Percentiles rank a stretch among this genome's conserved stretches.
Evolutionary conservation across 2,329 filamentous ascomycete species (phyloP).

Genomic region (Fusarium sulawesiense): DNA sequence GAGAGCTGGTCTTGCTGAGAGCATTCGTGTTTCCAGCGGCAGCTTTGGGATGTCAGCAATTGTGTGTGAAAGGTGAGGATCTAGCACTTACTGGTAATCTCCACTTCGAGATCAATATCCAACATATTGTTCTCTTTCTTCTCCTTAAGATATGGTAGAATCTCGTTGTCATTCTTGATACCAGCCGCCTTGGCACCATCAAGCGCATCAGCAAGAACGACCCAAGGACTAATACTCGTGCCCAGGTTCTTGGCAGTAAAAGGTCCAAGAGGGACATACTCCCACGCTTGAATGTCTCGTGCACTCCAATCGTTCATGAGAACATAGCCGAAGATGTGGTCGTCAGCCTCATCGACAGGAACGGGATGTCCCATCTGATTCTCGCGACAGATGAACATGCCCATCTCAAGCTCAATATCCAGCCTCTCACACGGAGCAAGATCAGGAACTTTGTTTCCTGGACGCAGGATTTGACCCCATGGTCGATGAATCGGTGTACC

Average conservation of each 20-base stretch:
- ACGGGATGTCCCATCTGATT: slow-evolving; percentile 77
- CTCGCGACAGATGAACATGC: slow-evolving; percentile 75
- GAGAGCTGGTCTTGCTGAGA: slow-evolving; percentile 43
- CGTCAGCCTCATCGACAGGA: slow-evolving; percentile 72
- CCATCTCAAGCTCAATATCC: slow-evolving; percentile 83
- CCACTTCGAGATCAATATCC: slow-evolving; percentile 54
- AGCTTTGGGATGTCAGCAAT: slow-evolving; percentile 33
- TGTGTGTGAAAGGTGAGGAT: fast-evolving
- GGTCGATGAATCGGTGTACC: slow-evolving; percentile 79
- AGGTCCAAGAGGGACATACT: slow-evolving; percentile 71
- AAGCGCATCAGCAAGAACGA: slow-evolving; percentile 70
- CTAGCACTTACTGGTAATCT: slow-evolving; percentile 51
- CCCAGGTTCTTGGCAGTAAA: slow-evolving; percentile 72
- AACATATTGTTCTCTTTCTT: slow-evolving; percentile 52
- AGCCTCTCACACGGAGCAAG: slow-evolving; percentile 70
- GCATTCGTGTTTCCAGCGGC: slow-evolving; percentile 45
- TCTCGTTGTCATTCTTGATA: slow-evolving; percentile 53
- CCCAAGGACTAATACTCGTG: slow-evolving; percentile 71
- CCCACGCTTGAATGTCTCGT: slow-evolving; percentile 69
- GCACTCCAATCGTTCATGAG: slow-evolving; percentile 74
- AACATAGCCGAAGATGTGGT: slow-evolving; percentile 75
- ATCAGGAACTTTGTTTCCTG: slow-evolving; percentile 61
- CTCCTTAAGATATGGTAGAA: slow-evolving; percentile 65
- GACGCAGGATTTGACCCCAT: slow-evolving; percentile 74
- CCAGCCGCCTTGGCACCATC: slow-evolving; percentile 25